phyloP scores from a whole-genome alignment of 2,329 filamentous ascomycete genomes.

The Hirsutella thompsonii region DNA sequence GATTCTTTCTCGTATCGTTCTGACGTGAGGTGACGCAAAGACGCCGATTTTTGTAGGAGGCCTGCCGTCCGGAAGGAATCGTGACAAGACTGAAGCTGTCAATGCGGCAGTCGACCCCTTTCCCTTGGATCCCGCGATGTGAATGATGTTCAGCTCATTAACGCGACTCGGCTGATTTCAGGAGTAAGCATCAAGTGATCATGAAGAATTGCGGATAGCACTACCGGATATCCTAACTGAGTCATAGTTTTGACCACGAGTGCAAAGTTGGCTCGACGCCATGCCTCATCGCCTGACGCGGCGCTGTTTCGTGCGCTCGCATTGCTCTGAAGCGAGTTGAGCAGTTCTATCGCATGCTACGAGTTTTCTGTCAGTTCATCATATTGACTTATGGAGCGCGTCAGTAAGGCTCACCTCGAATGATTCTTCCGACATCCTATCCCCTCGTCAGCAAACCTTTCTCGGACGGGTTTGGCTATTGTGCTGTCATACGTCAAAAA shows the following conservation, averaged over 20 bases:
- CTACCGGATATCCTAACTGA: neutral
- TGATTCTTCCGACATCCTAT: too few species aligned
- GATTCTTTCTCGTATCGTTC: neutral
- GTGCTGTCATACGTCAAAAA: too few species aligned
- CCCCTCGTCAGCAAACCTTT: too few species aligned
- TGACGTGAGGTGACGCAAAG: neutral
- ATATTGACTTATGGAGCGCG: too few species aligned
- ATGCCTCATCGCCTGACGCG: neutral
- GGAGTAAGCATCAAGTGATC: neutral
- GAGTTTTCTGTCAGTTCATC: too few species aligned
- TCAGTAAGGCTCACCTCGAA: too few species aligned
- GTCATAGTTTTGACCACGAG: neutral
- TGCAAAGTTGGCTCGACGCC: neutral
- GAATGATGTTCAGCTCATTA: neutral
- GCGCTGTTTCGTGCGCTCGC: neutral
- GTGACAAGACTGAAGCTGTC: neutral
- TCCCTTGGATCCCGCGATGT: neutral
- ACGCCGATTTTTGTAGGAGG: neutral
- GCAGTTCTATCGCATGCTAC: too few species aligned
- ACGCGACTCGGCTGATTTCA: neutral
- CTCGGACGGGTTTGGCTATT: too few species aligned
- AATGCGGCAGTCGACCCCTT: neutral
- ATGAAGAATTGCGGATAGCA: neutral
- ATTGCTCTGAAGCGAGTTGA: neutral
- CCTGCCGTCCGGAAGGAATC: neutral